These are phyloP conservation scores for Pleurotus sapidus DNA, from an alignment of 768 basidiomycete genomes.

Conservation along the genomic window DNA sequence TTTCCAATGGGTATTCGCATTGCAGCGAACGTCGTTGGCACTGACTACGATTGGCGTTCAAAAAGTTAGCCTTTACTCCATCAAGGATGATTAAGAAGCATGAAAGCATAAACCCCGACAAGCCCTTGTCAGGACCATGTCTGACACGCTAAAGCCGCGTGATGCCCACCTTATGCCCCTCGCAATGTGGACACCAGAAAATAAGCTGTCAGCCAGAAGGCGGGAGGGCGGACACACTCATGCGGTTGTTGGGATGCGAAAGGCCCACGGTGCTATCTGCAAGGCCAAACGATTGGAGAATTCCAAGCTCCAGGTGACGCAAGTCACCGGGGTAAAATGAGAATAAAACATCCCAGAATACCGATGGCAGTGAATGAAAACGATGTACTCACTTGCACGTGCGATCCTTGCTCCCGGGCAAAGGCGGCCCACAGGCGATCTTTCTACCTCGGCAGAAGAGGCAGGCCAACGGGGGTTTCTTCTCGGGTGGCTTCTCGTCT, in stretches of 20 bases:
- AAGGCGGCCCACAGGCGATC: constrained; percentile 65
- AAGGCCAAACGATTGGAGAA: neutral
- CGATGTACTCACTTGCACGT: constrained; percentile 60
- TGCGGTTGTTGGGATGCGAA: neutral
- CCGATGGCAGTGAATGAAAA: neutral
- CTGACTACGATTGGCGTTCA: constrained; percentile 44
- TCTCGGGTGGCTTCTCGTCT: constrained; percentile 30
- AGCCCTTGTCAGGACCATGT: neutral
- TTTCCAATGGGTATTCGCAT: constrained; percentile 72
- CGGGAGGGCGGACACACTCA: neutral
- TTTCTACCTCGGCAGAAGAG: constrained; percentile 66
- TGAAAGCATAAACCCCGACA: neutral
- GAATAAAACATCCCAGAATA: neutral
- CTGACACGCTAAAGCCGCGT: constrained; percentile 4
- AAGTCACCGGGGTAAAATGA: neutral
- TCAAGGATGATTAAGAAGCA: constrained; percentile 11
- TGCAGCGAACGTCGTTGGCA: constrained; percentile 66
- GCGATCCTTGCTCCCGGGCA: constrained; percentile 47
- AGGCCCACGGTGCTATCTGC: too few relatives aligned
- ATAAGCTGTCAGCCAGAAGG: neutral
- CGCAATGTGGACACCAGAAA: neutral
- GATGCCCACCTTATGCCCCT: neutral
- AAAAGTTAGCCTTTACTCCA: constrained; percentile 17
- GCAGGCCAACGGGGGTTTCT: constrained; percentile 64
- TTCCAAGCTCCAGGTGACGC: neutral